A percentile compares a stretch with the other conserved stretches of the same genome.
Conservation (phyloP, 306 rosid species). For the Prunus mira region DNA sequence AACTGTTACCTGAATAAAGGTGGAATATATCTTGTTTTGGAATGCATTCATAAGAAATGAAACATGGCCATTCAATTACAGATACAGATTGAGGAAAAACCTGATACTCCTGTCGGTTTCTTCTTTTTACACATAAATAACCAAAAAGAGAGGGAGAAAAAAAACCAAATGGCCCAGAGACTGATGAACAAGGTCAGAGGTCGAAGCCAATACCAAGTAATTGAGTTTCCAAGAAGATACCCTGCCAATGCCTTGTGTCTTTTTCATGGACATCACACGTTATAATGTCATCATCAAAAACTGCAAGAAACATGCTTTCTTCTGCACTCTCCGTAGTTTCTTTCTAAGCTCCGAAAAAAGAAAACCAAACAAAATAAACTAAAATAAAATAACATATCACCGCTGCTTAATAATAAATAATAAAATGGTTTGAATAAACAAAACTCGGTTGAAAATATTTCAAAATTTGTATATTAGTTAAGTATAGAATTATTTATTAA, state of each 20-base stretch:
- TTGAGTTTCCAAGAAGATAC: slow-evolving; percentile 30
- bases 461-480: too few relatives aligned
- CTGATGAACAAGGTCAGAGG: neutral
- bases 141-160: neutral
- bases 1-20: too few relatives aligned
- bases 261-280: neutral
- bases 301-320: neutral
- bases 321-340: too few relatives aligned
- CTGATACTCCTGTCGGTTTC: too few relatives aligned
- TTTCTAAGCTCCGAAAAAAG: too few relatives aligned
- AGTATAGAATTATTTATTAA: neutral
- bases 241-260: neutral
- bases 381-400: neutral
- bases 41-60: too few relatives aligned
- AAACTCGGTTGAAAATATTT: neutral
- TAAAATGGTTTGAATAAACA: neutral
- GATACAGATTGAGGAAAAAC: too few relatives aligned
- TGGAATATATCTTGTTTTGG: too few relatives aligned
- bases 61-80: too few relatives aligned
- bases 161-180: neutral
- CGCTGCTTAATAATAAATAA: too few relatives aligned
- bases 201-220: slow-evolving; percentile 5
- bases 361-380: neutral
- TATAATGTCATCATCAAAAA: neutral
- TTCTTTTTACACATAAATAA: too few relatives aligned